Evolutionary conservation across 2,329 filamentous ascomycete genomes (phyloP).

Genomic region (Xylariaceae sp.): DNA sequence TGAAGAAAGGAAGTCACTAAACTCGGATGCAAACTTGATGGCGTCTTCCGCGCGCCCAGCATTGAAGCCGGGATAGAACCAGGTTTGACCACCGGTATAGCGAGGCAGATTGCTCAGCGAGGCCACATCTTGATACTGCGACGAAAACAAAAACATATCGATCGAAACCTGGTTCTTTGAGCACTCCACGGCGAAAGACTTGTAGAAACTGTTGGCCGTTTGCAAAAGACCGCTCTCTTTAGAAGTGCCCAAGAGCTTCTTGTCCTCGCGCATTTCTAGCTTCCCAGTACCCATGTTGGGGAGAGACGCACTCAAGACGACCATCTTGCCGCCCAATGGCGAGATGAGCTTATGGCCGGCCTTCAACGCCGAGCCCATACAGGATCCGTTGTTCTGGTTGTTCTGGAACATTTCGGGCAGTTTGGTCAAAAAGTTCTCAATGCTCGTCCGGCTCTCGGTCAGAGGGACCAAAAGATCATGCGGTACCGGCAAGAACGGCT

Average conservation of each 20-base stretch:
- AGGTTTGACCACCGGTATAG: conserved; percentile 96
- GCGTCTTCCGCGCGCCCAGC: conserved; percentile 91
- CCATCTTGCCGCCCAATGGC: conserved; percentile 90
- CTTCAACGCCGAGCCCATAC: conserved; percentile 89
- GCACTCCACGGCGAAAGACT: conserved; percentile 97
- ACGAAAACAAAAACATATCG: conserved; percentile 96
- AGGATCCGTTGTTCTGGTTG: conserved; percentile 85
- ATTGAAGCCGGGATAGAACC: conserved; percentile 98
- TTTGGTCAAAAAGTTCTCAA: conserved; percentile 87
- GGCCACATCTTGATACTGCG: conserved; percentile 95
- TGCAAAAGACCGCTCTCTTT: conserved; percentile 87
- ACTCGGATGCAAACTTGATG: conserved; percentile 95
- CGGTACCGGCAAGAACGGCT: conserved; percentile 93
- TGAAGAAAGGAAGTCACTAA: conserved; percentile 93
- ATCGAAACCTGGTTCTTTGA: conserved; percentile 98
- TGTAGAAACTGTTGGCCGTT: conserved; percentile 95
- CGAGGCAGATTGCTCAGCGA: conserved; percentile 92
- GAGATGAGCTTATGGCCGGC: conserved; percentile 96
- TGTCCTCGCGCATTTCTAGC: conserved; percentile 91
- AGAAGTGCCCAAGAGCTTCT: conserved; percentile 89
- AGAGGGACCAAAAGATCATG: conserved; percentile 87
- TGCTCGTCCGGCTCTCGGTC: conserved; percentile 82
- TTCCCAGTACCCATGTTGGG: conserved; percentile 89
- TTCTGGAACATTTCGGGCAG: conserved; percentile 96
- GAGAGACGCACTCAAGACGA: conserved; percentile 83